Conservation (phyloP, 2,329 filamentous ascomycete genomes). For the Paecilomyces fulvus region DNA sequence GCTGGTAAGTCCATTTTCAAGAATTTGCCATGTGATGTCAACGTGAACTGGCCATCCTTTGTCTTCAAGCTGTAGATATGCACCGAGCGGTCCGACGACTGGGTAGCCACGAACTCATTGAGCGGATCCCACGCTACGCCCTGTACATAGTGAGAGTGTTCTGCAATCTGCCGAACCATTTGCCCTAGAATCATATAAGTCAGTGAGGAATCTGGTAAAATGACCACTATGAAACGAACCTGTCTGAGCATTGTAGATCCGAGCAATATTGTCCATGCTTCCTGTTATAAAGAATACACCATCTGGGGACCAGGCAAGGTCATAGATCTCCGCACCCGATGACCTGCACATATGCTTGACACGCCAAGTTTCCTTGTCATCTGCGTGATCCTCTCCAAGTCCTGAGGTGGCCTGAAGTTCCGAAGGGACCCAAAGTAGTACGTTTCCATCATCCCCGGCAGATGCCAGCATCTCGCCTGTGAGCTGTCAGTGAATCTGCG, state of each 20-base stretch:
- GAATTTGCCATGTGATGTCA: conserved; percentile 70
- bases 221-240: conserved; percentile 46
- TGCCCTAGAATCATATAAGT: conserved; percentile 35
- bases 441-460: conserved; percentile 93
- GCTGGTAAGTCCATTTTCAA: conserved; percentile 90
- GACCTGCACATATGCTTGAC: conserved; percentile 97
- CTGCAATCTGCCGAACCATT: conserved; percentile 85
- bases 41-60: conserved; percentile 89
- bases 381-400: conserved; percentile 75
- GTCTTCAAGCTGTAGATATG: conserved; percentile 95
- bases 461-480: conserved; percentile 87
- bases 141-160: conserved; percentile 97
- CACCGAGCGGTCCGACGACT: conserved; percentile 94
- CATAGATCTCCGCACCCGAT: conserved; percentile 92
- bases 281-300: conserved; percentile 93
- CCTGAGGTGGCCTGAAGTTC: conserved; percentile 58
- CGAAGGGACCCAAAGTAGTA: conserved; percentile 89
- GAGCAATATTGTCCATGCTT: conserved; percentile 97
- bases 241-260: conserved; percentile 90
- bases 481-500: conserved; percentile 15
- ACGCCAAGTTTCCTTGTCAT: conserved; percentile 95
- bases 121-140: conserved; percentile 97
- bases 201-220: conserved; percentile 9
- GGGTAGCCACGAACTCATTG: conserved; percentile 96
- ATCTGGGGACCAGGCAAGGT: conserved; percentile 98